Evolutionary conservation across 1,284 basidiomycete species (phyloP), one percentile per base, ranked within the genome.

Genomic region (Cutaneotrichosporon sp.): DNA sequence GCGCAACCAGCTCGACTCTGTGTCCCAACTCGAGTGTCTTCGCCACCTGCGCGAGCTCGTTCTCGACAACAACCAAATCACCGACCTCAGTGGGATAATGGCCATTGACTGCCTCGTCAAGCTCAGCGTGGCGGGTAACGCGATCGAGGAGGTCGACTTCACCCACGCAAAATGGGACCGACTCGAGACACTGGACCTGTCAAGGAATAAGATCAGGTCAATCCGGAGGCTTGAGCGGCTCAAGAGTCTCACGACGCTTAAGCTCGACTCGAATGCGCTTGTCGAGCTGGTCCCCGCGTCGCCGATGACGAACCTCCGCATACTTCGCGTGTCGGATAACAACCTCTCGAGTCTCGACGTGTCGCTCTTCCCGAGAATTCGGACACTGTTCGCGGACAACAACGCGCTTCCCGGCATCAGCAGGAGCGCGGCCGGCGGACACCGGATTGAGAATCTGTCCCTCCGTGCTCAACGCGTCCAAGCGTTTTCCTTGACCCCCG

Each of bases 321-420:
- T 90, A 42, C 81, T 98, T 53, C 85, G 90, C 22, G 76, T 88
- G 47, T 92, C 88, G 76, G 83, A 84, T 66, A 98, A 98, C 75
- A 79, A 81, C 37, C 75, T 98, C 55, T 75, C 79, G 47, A 71
- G 76, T 52, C 78, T 98, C 46, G 81, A 92, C 67, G 81, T 87
- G 44, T 79, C 79, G 17, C 76, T 78, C 16, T 83, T 88, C 67
- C 79, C 82, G 5, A 85, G 85, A 65, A 76, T 97, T 59, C 84
- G 91, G 59, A 97, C 90, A 59, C 80, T 97, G 25, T 97, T 96
- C 72, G 84, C 88, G 64, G 94, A 98, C 78, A 86, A 87, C 71
- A 97, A 97, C 72, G 75, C 78, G 29, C 79, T 98, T 22, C 60
- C 68, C 2, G 75, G 74, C 0, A 64, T 82, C 24, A 54, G 65